These are phyloP conservation scores for Ephemerocybe angulata DNA, from an alignment of 768 basidiomycete species.

Conservation along the genomic window DNA sequence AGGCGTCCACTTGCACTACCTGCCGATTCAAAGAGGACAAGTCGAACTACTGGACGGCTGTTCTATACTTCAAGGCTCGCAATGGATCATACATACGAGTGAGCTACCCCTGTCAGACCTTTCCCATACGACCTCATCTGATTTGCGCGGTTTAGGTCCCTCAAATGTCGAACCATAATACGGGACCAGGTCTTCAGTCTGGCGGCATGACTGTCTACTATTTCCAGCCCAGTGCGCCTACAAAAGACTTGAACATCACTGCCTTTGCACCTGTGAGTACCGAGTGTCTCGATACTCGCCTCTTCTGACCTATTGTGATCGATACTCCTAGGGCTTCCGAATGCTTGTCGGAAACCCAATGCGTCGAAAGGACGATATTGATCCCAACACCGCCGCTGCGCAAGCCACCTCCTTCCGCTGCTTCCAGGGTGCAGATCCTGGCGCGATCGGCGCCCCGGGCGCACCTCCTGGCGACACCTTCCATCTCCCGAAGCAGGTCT, in stretches of 20 bases:
- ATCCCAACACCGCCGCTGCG: background rate
- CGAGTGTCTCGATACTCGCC: background rate
- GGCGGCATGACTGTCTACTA: constrained; percentile 11
- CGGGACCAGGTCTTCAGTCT: constrained; percentile 4
- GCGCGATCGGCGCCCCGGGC: constrained; percentile 8
- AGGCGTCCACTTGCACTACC: constrained; percentile 10
- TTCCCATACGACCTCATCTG: background rate
- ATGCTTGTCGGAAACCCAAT: constrained; percentile 1
- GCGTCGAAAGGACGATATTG: background rate
- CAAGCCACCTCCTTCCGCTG: background rate
- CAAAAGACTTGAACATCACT: constrained; percentile 1
- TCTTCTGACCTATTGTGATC: background rate
- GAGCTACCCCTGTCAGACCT: background rate
- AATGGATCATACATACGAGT: constrained; percentile 12
- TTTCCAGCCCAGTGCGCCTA: constrained; percentile 6
- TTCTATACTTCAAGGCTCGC: constrained; percentile 11
- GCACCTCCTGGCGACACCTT: constrained; percentile 3
- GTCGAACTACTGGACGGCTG: constrained; percentile 15
- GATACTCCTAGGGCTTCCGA: background rate
- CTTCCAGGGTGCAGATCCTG: constrained; percentile 6
- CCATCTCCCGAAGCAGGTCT: constrained; percentile 1
- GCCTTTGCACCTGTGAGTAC: background rate
- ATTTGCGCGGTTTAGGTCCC: background rate
- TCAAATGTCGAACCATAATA: constrained; percentile 11
- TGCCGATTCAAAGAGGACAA: constrained; percentile 14